A percentile compares a stretch with the other conserved stretches of the same genome.
phyloP scores from a whole-genome alignment of 2,329 filamentous ascomycete species.

The Fusarium protoensiforme region DNA sequence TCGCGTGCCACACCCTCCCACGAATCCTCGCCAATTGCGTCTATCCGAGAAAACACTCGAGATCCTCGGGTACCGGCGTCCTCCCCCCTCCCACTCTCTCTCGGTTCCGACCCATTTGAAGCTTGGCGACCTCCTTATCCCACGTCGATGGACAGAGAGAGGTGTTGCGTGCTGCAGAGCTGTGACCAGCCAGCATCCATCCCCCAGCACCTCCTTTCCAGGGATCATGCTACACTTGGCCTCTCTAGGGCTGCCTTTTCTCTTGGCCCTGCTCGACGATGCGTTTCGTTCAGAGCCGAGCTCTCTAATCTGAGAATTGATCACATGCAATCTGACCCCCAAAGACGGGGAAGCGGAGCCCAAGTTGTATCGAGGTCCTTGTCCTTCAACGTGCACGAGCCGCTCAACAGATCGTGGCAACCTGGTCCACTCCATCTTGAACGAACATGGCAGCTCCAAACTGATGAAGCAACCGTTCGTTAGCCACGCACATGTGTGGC shows the following conservation, averaged over 20 bases:
- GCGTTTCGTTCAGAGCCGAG: background rate
- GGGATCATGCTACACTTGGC: background rate
- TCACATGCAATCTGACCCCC: conserved; percentile 11
- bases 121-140: background rate
- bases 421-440: conserved; percentile 11
- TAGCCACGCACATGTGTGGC: background rate
- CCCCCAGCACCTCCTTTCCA: background rate
- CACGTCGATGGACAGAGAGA: background rate
- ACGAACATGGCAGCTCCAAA: conserved; percentile 28
- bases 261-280: background rate
- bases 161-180: background rate
- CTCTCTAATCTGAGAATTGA: background rate
- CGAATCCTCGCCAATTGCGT: background rate
- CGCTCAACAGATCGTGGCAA: conserved; percentile 8
- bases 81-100: conserved; percentile 9
- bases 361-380: conserved; percentile 17
- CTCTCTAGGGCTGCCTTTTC: background rate
- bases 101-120: conserved; percentile 12
- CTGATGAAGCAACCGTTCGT: background rate
- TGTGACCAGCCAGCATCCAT: background rate
- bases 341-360: conserved; percentile 26
- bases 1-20: background rate
- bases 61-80: conserved; percentile 19
- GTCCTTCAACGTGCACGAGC: conserved; percentile 14
- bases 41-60: background rate